phyloP scores from a whole-genome alignment of 1,284 basidiomycete species.

The Microbotryum lychnidis-dioicae region DNA sequence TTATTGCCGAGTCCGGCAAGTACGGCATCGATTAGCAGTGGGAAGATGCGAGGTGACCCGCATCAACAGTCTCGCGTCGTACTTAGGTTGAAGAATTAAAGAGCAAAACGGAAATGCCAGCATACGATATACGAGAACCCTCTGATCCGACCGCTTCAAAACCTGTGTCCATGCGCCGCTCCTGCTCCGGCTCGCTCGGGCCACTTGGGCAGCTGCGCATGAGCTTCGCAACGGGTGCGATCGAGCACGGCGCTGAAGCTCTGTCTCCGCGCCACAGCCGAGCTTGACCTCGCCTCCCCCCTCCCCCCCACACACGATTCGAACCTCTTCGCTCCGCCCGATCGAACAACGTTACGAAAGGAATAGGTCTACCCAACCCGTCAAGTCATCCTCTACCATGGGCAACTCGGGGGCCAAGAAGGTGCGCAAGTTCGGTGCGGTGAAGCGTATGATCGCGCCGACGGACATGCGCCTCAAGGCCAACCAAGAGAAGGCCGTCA shows the following conservation, averaged over 20 bases:
- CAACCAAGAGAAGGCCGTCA: slow-evolving; percentile 46
- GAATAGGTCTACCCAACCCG: background rate
- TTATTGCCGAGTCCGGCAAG: too few species aligned
- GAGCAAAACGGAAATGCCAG: too few species aligned
- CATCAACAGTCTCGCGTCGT: too few species aligned
- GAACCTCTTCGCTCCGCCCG: background rate
- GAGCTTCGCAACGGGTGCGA: background rate
- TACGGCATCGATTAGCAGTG: too few species aligned
- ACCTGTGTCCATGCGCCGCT: too few species aligned
- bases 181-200: too few species aligned
- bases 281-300: background rate
- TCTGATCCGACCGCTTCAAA: too few species aligned
- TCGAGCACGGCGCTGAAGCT: background rate
- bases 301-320: background rate
- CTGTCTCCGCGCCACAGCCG: background rate
- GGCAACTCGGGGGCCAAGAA: slow-evolving; percentile 24
- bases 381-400: slow-evolving; percentile 6
- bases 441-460: slow-evolving; percentile 92
- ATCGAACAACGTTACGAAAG: background rate
- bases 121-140: too few species aligned
- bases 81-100: too few species aligned
- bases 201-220: too few species aligned
- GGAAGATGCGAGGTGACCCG: too few species aligned
- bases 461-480: slow-evolving; percentile 78
- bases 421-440: slow-evolving; percentile 38